Evolutionary conservation across 1,284 basidiomycete species (phyloP).

Genomic region (Porodaedalea pini): DNA sequence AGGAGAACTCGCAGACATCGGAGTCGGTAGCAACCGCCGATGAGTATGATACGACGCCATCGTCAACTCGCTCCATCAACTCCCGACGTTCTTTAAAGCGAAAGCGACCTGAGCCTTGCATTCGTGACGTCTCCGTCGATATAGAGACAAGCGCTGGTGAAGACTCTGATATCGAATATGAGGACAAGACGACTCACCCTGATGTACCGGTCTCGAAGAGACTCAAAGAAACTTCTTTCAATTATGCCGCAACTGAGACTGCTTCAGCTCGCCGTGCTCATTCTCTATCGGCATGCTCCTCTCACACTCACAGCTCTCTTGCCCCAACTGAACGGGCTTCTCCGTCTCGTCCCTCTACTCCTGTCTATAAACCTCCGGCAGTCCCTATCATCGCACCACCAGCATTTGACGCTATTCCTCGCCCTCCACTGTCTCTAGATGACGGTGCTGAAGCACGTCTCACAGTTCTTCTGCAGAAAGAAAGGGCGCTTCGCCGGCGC

Average conservation of each 20-base stretch:
- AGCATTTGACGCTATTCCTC: slow-evolving; percentile 9
- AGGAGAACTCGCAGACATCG: background rate
- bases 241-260: slow-evolving; percentile 11
- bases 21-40: background rate
- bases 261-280: slow-evolving; percentile 17
- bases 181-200: background rate
- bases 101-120: slow-evolving; percentile 6
- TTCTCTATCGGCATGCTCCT: slow-evolving; percentile 13
- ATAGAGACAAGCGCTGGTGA: background rate
- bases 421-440: slow-evolving; percentile 10
- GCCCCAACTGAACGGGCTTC: slow-evolving; percentile 7
- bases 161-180: background rate
- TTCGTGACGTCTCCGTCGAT: background rate
- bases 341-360: background rate
- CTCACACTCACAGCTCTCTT: background rate
- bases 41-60: background rate
- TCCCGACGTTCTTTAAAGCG: slow-evolving; percentile 9
- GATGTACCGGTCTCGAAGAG: slow-evolving; percentile 10
- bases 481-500: background rate
- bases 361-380: background rate
- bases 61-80: background rate
- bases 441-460: slow-evolving; percentile 17
- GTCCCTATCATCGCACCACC: slow-evolving; percentile 19
- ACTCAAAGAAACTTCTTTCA: slow-evolving; percentile 18
- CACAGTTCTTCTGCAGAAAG: slow-evolving; percentile 12